Conservation (phyloP, 306 rosid species). For the Quercus wislizeni region DNA sequence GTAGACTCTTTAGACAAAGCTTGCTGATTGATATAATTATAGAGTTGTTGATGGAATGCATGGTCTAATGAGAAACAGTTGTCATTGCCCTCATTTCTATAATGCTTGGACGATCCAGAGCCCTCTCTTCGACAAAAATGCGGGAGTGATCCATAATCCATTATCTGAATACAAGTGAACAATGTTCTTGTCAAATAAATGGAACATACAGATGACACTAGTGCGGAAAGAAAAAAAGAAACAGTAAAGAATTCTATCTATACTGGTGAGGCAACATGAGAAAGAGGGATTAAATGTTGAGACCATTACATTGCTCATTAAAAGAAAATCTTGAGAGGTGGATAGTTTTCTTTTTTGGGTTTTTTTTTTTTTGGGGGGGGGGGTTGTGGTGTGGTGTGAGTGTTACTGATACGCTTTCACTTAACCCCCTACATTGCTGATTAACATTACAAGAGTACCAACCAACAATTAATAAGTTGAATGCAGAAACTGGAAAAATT, state of each 20-base stretch:
- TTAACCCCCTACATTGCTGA: too few relatives aligned
- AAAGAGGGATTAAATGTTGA: too few relatives aligned
- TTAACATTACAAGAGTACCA: not conserved
- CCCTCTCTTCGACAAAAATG: conserved; percentile 77
- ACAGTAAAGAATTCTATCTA: not conserved
- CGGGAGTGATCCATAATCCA: conserved; percentile 87
- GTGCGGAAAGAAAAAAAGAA: not conserved
- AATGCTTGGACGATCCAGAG: conserved; percentile 65
- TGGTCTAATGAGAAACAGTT: conserved; percentile 75
- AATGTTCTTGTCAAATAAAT: not conserved
- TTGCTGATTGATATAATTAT: conserved; percentile 52
- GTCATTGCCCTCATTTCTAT: conserved; percentile 30
- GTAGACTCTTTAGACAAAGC: conserved; percentile 39
- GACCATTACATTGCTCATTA: too few relatives aligned
- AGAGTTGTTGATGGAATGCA: conserved; percentile 77
- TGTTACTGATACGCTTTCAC: too few relatives aligned
- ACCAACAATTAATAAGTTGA: not conserved
- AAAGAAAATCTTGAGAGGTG: too few relatives aligned
- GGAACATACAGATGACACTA: not conserved
- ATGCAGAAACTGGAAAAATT: not conserved
- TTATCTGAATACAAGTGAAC: conserved; percentile 50
- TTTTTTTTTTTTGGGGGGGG: too few relatives aligned
- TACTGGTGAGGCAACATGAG: too few relatives aligned
- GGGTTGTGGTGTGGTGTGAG: too few relatives aligned
- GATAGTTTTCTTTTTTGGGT: too few relatives aligned